Evolutionary conservation across 2,329 filamentous ascomycete genomes (phyloP).

Genomic region (Atkinsonella hypoxylon): DNA sequence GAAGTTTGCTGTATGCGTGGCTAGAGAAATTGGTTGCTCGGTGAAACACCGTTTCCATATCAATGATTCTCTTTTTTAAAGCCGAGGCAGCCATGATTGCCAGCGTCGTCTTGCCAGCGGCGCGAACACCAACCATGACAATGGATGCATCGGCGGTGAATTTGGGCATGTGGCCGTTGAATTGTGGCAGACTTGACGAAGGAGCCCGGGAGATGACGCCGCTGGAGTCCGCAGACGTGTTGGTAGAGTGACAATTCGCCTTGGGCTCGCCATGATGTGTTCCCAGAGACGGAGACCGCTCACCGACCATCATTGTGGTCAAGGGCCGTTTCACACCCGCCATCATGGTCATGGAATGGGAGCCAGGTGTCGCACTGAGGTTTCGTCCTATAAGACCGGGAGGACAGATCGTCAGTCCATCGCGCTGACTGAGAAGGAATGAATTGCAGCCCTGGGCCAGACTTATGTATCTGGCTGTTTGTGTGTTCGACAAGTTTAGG

Average conservation of each 20-base stretch:
- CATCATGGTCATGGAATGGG: slow-evolving; percentile 11
- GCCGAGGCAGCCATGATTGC: slow-evolving; percentile 64
- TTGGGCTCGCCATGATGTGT: slow-evolving; percentile 1
- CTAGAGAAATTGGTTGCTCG: slow-evolving; percentile 50
- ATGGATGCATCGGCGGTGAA: slow-evolving; percentile 57
- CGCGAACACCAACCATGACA: slow-evolving; percentile 60
- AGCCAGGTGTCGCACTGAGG: not conserved
- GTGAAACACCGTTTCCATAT: slow-evolving; percentile 57
- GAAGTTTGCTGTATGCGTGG: slow-evolving; percentile 48
- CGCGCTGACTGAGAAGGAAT: not conserved
- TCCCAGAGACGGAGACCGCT: slow-evolving; percentile 9
- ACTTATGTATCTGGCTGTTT: not conserved
- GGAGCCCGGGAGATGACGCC: slow-evolving; percentile 12
- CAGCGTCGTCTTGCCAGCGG: slow-evolving; percentile 64
- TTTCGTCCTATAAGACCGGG: no score
- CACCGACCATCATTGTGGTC: slow-evolving; percentile 21
- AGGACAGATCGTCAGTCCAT: not conserved
- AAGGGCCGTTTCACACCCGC: slow-evolving; percentile 30
- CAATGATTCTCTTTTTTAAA: slow-evolving; percentile 55
- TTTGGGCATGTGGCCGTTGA: slow-evolving; percentile 17
- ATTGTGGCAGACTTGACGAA: slow-evolving; percentile 13
- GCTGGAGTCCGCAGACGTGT: not conserved
- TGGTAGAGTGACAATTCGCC: not conserved
- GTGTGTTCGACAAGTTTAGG: not conserved
- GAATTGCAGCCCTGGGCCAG: not conserved